phyloP scores from a whole-genome alignment of 164 flowering plant genomes.

The Stephania yunnanensis region DNA sequence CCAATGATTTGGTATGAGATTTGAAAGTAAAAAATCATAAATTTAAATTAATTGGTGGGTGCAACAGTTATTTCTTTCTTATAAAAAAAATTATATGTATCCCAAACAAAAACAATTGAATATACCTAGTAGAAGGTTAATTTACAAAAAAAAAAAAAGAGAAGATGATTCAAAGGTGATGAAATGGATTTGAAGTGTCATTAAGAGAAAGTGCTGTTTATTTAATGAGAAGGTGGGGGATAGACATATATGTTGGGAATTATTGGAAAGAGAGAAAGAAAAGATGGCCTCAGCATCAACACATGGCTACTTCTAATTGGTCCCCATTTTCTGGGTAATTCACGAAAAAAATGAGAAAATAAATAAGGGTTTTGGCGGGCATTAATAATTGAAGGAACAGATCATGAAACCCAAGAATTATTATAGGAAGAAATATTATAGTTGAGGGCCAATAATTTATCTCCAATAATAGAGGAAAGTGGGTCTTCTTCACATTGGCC shows the following conservation, averaged over 20 bases:
- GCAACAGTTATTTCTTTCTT: too few species aligned
- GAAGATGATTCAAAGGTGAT: background rate
- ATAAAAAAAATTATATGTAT: too few species aligned
- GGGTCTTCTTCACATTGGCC: background rate
- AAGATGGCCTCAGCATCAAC: background rate
- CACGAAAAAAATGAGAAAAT: background rate
- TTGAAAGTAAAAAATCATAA: too few species aligned
- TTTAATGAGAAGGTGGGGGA: background rate
- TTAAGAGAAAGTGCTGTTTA: background rate
- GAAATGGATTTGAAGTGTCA: background rate
- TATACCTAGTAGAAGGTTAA: too few species aligned
- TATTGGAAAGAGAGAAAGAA: background rate
- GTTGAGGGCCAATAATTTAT: slow-evolving; percentile 8
- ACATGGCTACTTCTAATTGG: slow-evolving; percentile 3
- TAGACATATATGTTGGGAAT: background rate
- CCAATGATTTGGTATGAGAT: too few species aligned
- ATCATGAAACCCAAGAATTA: background rate
- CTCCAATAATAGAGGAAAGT: slow-evolving; percentile 6
- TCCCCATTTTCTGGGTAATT: slow-evolving; percentile 3
- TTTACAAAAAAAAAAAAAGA: too few species aligned
- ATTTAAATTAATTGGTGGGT: too few species aligned
- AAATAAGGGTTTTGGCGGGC: background rate
- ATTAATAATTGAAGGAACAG: background rate
- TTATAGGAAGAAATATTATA: slow-evolving; percentile 7
- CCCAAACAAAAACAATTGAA: too few species aligned